Percentiles rank a stretch among this genome's conserved stretches.
These are phyloP conservation scores for Stemphylium vesicarium DNA, from an alignment of 2,329 filamentous ascomycete genomes.

Conservation along the genomic window DNA sequence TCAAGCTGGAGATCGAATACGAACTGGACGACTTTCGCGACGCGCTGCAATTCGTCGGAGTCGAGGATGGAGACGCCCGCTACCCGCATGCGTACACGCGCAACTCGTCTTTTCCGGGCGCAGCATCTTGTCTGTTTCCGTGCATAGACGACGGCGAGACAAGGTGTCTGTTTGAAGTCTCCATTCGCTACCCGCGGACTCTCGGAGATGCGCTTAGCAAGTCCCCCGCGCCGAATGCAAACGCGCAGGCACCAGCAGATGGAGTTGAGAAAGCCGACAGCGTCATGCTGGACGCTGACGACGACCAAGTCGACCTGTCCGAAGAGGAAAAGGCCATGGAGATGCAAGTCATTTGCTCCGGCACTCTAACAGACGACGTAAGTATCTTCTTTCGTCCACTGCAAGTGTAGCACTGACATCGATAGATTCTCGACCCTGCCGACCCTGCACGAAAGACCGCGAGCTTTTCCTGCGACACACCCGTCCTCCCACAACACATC, in stretches of 20 bases:
- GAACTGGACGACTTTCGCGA: slow-evolving; percentile 77
- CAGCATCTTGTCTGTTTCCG: slow-evolving; percentile 86
- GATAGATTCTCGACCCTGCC: slow-evolving; percentile 68
- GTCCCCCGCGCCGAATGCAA: slow-evolving; percentile 32
- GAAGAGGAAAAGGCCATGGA: slow-evolving; percentile 89
- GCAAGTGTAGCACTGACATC: slow-evolving; percentile 13
- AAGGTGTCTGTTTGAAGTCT: slow-evolving; percentile 85
- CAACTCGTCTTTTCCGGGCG: slow-evolving; percentile 78
- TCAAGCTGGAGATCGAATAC: slow-evolving; percentile 77
- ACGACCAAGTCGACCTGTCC: slow-evolving; percentile 55
- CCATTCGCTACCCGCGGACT: slow-evolving; percentile 83
- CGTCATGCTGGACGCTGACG: slow-evolving; percentile 43
- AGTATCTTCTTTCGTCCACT: slow-evolving; percentile 11
- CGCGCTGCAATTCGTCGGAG: slow-evolving; percentile 88
- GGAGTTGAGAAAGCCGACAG: slow-evolving; percentile 41
- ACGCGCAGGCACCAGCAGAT: slow-evolving; percentile 20
- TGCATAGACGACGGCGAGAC: slow-evolving; percentile 87
- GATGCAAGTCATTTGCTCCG: slow-evolving; percentile 89
- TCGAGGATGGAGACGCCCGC: slow-evolving; percentile 77
- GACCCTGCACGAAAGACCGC: slow-evolving; percentile 87
- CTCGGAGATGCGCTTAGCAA: slow-evolving; percentile 73
- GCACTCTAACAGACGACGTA: slow-evolving; percentile 82
- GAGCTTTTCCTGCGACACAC: slow-evolving; percentile 73
- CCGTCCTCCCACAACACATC: slow-evolving; percentile 83
- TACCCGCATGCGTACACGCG: slow-evolving; percentile 93